These are phyloP conservation scores for Mucor mucedo DNA, from an alignment of 371 early-diverging fungal genomes.

Conservation along the genomic window DNA sequence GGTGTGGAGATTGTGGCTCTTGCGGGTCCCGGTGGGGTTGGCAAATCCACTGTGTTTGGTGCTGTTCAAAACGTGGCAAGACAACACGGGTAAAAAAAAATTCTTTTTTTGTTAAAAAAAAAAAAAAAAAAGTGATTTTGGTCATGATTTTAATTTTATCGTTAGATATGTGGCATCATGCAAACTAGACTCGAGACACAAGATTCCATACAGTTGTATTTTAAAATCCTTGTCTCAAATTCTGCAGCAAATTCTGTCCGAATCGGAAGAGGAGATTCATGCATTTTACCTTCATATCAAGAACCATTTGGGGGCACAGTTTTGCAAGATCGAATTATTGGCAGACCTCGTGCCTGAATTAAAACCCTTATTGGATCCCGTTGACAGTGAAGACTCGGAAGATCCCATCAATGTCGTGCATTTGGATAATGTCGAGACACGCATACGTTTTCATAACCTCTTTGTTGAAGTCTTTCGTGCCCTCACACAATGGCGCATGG, in stretches of 20 bases:
- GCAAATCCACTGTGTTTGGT: slow-evolving; percentile 49
- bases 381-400: slow-evolving; percentile 22
- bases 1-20: slow-evolving; percentile 39
- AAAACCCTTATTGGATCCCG: slow-evolving; percentile 37
- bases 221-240: slow-evolving; percentile 46
- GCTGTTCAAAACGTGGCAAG: slow-evolving; percentile 45
- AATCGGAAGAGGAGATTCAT: slow-evolving; percentile 46
- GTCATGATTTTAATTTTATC: not conserved
- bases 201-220: slow-evolving; percentile 46
- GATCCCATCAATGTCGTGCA: slow-evolving; percentile 28
- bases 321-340: slow-evolving; percentile 39
- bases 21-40: slow-evolving; percentile 51
- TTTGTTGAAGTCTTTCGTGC: slow-evolving; percentile 51
- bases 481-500: slow-evolving; percentile 48
- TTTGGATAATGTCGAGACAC: slow-evolving; percentile 45
- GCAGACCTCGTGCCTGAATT: slow-evolving; percentile 50
- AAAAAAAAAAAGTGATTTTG: no score
- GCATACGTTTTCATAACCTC: slow-evolving; percentile 44
- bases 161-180: slow-evolving; percentile 43
- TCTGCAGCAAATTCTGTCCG: slow-evolving; percentile 49
- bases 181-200: slow-evolving; percentile 49
- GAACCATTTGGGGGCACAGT: slow-evolving; percentile 37
- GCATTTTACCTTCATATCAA: slow-evolving; percentile 41
- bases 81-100: slow-evolving; percentile 36
- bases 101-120: not conserved